Evolutionary conservation across 352 stramenopile genomes (phyloP).

Genomic region (Phytophthora tentaculata): DNA sequence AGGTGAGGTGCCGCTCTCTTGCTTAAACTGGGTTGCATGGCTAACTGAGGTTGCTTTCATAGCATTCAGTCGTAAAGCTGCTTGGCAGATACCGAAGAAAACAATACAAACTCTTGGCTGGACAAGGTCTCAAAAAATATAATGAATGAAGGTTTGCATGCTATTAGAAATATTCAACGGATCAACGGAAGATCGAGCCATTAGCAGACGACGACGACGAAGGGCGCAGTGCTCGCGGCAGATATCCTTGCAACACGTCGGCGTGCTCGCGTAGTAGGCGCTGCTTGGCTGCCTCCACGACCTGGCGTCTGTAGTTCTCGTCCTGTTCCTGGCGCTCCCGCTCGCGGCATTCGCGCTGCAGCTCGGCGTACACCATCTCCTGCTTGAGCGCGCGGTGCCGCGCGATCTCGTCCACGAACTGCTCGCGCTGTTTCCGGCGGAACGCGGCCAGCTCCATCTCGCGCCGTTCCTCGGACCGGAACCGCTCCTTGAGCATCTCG

Average conservation of each 20-base stretch:
- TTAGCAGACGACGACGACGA: slow-evolving; percentile 45
- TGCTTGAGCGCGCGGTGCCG: slow-evolving; percentile 68
- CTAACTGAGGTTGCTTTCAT: slow-evolving; percentile 17
- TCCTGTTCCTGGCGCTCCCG: slow-evolving; percentile 64
- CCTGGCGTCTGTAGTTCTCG: slow-evolving; percentile 81
- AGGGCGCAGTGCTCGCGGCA: slow-evolving; percentile 49
- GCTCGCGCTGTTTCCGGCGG: slow-evolving; percentile 63
- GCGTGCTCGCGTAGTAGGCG: slow-evolving; percentile 88
- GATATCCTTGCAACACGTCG: slow-evolving; percentile 80
- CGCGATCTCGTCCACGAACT: slow-evolving; percentile 68
- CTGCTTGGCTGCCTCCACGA: slow-evolving; percentile 88
- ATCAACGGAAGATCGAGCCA: slow-evolving; percentile 36
- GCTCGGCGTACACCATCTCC: slow-evolving; percentile 78
- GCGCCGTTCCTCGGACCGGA: slow-evolving; percentile 65
- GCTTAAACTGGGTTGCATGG: slow-evolving; percentile 3
- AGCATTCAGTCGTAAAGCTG: slow-evolving; percentile 18
- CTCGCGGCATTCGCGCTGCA: slow-evolving; percentile 79
- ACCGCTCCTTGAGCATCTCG: slow-evolving; percentile 64
- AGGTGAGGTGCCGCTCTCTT: slow-evolving; percentile 20
- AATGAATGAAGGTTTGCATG: slow-evolving; percentile 25
- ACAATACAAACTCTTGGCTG: slow-evolving; percentile 23
- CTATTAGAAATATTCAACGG: slow-evolving; percentile 14
- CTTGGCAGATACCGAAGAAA: slow-evolving; percentile 16
- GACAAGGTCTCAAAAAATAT: slow-evolving; percentile 9
- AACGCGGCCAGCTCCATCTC: slow-evolving; percentile 74